These are phyloP conservation scores for Hygrocybe coccinea DNA, from an alignment of 768 basidiomycete species.

Conservation along the genomic window DNA sequence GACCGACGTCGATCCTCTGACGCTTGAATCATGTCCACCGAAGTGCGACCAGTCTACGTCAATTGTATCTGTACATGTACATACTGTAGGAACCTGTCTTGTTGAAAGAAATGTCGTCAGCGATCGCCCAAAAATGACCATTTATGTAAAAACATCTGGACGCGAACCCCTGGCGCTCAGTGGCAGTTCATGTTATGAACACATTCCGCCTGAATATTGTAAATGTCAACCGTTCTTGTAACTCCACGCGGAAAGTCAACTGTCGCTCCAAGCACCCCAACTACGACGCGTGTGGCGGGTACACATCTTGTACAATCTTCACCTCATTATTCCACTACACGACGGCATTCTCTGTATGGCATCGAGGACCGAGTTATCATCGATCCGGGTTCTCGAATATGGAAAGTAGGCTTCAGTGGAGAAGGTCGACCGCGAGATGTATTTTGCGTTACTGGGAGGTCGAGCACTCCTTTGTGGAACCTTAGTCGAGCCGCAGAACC, in stretches of 20 bases:
- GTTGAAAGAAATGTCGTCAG: too few relatives aligned
- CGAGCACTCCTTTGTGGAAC: constrained; percentile 52
- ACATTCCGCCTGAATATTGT: too few relatives aligned
- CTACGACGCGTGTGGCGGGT: constrained; percentile 46
- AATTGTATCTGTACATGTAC: too few relatives aligned
- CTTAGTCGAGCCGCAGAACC: constrained; percentile 51
- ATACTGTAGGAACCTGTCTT: too few relatives aligned
- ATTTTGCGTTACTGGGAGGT: constrained; percentile 53
- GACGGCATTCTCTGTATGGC: constrained; percentile 92
- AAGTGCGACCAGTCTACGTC: too few relatives aligned
- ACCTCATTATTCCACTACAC: constrained; percentile 78
- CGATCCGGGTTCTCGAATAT: constrained; percentile 88
- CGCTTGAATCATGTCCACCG: too few relatives aligned
- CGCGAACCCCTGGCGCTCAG: too few relatives aligned
- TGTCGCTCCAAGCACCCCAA: constrained; percentile 49
- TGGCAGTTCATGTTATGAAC: too few relatives aligned
- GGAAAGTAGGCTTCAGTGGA: constrained; percentile 98
- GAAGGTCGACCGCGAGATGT: constrained; percentile 88
- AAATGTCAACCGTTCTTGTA: constrained; percentile 21
- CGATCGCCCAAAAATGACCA: too few relatives aligned
- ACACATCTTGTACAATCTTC: constrained; percentile 58
- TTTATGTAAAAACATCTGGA: too few relatives aligned
- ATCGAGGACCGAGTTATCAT: constrained; percentile 94
- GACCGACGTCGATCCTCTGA: too few relatives aligned
- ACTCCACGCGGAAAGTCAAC: constrained; percentile 39